A percentile compares a stretch with the other conserved stretches of the same genome.
Evolutionary conservation across 2,329 filamentous ascomycete species (phyloP).

Genomic region (Penicillium sp.): DNA sequence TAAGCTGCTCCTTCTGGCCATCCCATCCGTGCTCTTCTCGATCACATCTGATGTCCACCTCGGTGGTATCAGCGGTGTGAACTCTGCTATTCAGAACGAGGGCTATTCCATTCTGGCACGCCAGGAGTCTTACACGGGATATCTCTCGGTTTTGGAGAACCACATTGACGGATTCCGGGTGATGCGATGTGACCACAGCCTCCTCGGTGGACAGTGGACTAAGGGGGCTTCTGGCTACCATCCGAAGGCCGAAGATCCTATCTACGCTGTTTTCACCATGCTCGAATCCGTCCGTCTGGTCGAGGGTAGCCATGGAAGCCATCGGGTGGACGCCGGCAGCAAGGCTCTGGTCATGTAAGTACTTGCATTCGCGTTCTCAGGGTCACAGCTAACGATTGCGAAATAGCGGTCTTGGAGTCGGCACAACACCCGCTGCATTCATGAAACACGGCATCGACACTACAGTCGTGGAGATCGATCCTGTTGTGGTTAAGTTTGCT

Average conservation of each 20-base stretch:
- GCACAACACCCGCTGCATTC: conserved; percentile 81
- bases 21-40: conserved; percentile 64
- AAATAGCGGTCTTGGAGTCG: conserved; percentile 77
- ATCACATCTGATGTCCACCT: conserved; percentile 70
- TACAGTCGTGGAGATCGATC: conserved; percentile 92
- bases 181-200: conserved; percentile 88
- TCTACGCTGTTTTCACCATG: conserved; percentile 95
- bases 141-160: conserved; percentile 84
- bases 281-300: conserved; percentile 85
- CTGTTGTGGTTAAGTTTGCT: conserved; percentile 79
- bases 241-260: conserved; percentile 68
- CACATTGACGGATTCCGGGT: conserved; percentile 66
- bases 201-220: conserved; percentile 89
- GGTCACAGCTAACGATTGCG: conserved; percentile 6
- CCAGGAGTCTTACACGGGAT: conserved; percentile 81
- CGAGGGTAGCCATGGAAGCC: conserved; percentile 47
- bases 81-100: conserved; percentile 59
- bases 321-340: conserved; percentile 58
- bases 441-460: conserved; percentile 86
- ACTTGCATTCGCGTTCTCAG: conserved; percentile 8
- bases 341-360: conserved; percentile 79
- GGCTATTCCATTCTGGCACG: conserved; percentile 76
- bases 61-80: conserved; percentile 59
- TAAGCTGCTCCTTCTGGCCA: conserved; percentile 59
- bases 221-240: conserved; percentile 47